These are phyloP conservation scores for Biancaea sappan DNA, from an alignment of 306 rosid genomes.

Conservation along the genomic window DNA sequence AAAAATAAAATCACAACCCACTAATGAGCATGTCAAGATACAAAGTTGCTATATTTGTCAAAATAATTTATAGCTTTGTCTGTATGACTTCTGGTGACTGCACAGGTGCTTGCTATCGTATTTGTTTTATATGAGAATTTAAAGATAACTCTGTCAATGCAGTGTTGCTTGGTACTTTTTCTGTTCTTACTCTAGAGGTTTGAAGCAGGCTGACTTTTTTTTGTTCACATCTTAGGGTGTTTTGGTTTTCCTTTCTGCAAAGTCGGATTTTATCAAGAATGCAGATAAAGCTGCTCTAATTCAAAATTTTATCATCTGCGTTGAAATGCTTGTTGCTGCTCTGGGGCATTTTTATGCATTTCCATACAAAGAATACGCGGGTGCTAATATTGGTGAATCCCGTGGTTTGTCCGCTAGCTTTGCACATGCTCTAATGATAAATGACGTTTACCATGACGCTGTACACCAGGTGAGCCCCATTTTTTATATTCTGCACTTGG, in stretches of 20 bases:
- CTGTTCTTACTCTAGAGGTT: conserved; percentile 3
- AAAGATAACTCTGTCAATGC: conserved; percentile 1
- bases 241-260: conserved; percentile 87
- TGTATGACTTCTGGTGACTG: conserved; percentile 4
- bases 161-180: conserved; percentile 7
- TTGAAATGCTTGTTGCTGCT: conserved; percentile 94
- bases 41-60: not conserved
- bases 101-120: not conserved
- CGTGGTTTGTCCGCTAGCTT: conserved; percentile 78
- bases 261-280: conserved; percentile 65
- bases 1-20: not conserved
- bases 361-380: conserved; percentile 92
- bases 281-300: conserved; percentile 78
- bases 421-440: conserved; percentile 75
- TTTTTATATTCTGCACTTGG: not conserved
- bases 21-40: not conserved
- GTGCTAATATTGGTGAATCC: conserved; percentile 79
- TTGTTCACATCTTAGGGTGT: conserved; percentile 67
- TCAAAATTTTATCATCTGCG: conserved; percentile 78
- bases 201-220: conserved; percentile 22
- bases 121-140: conserved; percentile 15
- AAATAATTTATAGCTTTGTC: not conserved
- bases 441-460: conserved; percentile 88
- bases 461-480: conserved; percentile 77
- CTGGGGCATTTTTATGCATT: conserved; percentile 86